phyloP scores from a whole-genome alignment of 1,284 basidiomycete species.

The Cutaneotrichosporon cutaneum region DNA sequence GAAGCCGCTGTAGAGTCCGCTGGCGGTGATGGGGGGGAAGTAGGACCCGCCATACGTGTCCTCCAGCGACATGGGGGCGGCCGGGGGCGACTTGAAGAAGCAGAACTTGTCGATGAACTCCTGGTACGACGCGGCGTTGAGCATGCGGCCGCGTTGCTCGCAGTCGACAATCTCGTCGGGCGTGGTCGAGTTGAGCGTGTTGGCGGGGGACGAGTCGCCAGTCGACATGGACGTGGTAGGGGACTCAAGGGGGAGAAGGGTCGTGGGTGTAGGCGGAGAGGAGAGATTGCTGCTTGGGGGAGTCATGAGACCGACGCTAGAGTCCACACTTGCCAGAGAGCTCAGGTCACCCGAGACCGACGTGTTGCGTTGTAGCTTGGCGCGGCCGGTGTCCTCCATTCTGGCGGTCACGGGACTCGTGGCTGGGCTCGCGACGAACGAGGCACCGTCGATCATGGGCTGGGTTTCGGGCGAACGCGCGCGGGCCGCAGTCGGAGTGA shows the following conservation, averaged over 20 bases:
- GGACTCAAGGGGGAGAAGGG: slow-evolving; percentile 23
- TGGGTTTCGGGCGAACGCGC: slow-evolving; percentile 35
- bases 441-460: not conserved
- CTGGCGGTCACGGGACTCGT: not conserved
- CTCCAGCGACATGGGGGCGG: slow-evolving; percentile 11
- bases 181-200: slow-evolving; percentile 31
- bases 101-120: slow-evolving; percentile 53
- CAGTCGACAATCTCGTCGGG: slow-evolving; percentile 25
- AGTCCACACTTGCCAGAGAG: slow-evolving; percentile 4
- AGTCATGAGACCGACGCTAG: slow-evolving; percentile 32
- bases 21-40: slow-evolving; percentile 23
- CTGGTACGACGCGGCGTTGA: slow-evolving; percentile 34
- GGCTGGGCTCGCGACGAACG: slow-evolving; percentile 10
- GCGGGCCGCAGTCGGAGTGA: slow-evolving; percentile 34
- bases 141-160: slow-evolving; percentile 24
- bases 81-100: slow-evolving; percentile 51
- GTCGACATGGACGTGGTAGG: slow-evolving; percentile 40
- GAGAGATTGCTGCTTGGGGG: slow-evolving; percentile 49
- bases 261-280: slow-evolving; percentile 44
- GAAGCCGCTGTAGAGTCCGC: slow-evolving; percentile 24
- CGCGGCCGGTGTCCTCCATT: slow-evolving; percentile 16
- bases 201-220: slow-evolving; percentile 45
- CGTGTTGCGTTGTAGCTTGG: slow-evolving; percentile 32
- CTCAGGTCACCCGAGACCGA: slow-evolving; percentile 32
- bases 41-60: slow-evolving; percentile 5